A percentile compares a stretch with the other conserved stretches of the same genome.
Conservation (phyloP, 2,329 filamentous ascomycete genomes). For the Passalora sequoiae region DNA sequence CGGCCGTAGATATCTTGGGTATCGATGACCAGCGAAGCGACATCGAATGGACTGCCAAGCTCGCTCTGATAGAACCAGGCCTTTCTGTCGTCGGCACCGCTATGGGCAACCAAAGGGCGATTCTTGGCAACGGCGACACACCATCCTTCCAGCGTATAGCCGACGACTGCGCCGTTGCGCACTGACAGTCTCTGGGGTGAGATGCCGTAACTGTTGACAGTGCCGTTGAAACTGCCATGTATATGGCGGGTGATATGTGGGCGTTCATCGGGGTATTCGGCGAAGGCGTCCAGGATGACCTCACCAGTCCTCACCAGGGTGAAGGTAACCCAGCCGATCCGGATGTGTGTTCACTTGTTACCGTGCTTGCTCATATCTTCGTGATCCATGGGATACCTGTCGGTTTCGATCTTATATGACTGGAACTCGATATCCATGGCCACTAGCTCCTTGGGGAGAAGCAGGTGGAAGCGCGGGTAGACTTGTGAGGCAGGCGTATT, state of each 20-base stretch:
- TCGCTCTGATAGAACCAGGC: constrained; percentile 5
- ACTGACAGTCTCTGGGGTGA: constrained; percentile 4
- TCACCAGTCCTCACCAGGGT: constrained; percentile 14
- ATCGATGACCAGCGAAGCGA: constrained; percentile 6
- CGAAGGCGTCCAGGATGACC: constrained; percentile 14
- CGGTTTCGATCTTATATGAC: not conserved
- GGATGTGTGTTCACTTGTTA: constrained; percentile 4
- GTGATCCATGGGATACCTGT: not conserved
- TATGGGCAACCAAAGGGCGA: constrained; percentile 14
- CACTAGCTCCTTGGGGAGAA: not conserved
- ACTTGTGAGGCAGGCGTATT: not conserved
- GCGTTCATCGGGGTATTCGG: constrained; percentile 4
- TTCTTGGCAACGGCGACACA: constrained; percentile 10
- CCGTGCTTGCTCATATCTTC: not conserved
- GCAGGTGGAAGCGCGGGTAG: not conserved
- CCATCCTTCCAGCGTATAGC: constrained; percentile 10
- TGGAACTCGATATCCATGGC: not conserved
- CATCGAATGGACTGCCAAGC: constrained; percentile 1
- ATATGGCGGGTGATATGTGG: too few relatives aligned
- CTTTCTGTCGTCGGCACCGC: constrained; percentile 6
- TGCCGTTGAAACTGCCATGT: not conserved
- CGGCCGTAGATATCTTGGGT: constrained; percentile 7
- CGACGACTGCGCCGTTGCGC: constrained; percentile 14
- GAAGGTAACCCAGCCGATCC: constrained; percentile 17
- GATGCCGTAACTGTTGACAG: constrained; percentile 13